phyloP scores from a whole-genome alignment of 805 yeast species.

The Wickerhamiella occidentalis region DNA sequence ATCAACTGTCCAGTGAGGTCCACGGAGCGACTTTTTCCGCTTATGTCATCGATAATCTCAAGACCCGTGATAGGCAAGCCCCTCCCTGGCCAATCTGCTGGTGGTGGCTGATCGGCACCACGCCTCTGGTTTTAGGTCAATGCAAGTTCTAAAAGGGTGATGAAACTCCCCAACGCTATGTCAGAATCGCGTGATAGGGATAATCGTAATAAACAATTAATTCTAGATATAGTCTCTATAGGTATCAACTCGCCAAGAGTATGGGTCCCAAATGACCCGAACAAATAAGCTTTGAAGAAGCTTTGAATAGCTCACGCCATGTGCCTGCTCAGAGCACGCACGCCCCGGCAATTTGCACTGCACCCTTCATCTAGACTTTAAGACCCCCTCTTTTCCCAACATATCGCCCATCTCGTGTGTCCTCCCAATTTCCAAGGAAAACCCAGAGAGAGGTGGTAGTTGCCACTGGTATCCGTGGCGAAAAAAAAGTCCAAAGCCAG shows the following conservation, averaged over 20 bases:
- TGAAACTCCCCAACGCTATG: background rate
- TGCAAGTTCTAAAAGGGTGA: background rate
- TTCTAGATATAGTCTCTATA: background rate
- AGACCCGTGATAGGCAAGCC: background rate
- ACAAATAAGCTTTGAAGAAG: no score
- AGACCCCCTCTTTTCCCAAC: background rate
- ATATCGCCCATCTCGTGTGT: background rate
- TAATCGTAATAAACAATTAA: background rate
- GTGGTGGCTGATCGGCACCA: no score
- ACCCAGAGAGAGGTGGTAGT: background rate
- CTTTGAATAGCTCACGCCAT: no score
- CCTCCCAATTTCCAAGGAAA: background rate
- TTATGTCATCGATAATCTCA: background rate
- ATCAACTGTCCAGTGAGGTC: no score
- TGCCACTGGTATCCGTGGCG: slow-evolving; percentile 2
- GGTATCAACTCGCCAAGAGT: background rate
- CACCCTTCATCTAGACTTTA: no score
- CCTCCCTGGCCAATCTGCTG: no score
- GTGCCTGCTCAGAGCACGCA: no score
- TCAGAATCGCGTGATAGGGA: background rate
- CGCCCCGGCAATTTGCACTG: no score
- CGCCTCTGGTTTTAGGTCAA: background rate
- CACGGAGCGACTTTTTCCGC: no score
- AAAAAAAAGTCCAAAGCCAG: background rate
- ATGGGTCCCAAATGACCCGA: background rate